Evolutionary conservation across 2,329 filamentous ascomycete species (phyloP), one percentile per base, ranked within the genome.

Genomic region (Aureobasidium mangrovei): DNA sequence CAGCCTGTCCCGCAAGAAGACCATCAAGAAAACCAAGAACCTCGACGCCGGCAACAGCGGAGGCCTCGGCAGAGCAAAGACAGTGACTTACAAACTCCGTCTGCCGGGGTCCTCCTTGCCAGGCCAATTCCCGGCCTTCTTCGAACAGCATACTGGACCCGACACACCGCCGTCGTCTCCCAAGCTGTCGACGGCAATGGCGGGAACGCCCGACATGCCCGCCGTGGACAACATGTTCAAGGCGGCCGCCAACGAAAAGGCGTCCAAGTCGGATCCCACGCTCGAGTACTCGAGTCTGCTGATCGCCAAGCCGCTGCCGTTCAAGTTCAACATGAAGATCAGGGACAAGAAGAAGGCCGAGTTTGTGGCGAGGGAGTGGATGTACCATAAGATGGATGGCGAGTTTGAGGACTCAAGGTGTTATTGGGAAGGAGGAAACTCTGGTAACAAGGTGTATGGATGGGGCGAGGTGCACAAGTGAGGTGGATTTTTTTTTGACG

Each of bases 221-320:
- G 48, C 47, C 24, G 54, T 51, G 2, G 29, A 42, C 26, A 45
- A 45, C 32, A 44, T 36, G 27, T 41, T 48, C 45, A 66, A 52
- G 4, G 29, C 32, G 8, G 8, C 44, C 41, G 10, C 33, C 24
- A 54, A 56, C 49, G 39, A 42, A 9, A 42, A 42, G 39, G 39
- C 24, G 4, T 52, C 48, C 0, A 48, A 41, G 54, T 31, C 56
- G n/a, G 72, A 74, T 46, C 71, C 72, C 1, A 74, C 72, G 1
- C 68, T 74, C 36, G 65, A 72, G 57, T 74, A 69, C 60, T 69
- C 70, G 9, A 72, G 69, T 9, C 60, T 75, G 8, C 66, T 75
- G 32, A 75, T 74, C 43, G 72, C 72, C 1, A 74, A 75, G 56
- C 73, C 73, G 1, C 59, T 70, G 12, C 72, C 72, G 0, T 75